These are phyloP conservation scores for Talaromyces sp. DNA, from an alignment of 2,329 filamentous ascomycete genomes.

Conservation along the genomic window DNA sequence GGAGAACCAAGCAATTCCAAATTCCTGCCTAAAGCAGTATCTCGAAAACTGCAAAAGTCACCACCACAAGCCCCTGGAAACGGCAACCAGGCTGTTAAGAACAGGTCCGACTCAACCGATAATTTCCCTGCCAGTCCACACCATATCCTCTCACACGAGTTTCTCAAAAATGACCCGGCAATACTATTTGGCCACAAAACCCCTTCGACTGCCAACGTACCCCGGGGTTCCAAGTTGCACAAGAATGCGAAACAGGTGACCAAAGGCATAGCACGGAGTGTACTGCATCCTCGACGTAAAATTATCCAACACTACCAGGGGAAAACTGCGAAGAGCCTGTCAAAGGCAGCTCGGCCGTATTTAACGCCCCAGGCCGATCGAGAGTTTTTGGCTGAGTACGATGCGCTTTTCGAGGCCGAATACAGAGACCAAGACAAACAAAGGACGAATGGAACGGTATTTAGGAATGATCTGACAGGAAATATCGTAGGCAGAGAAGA, in stretches of 20 bases:
- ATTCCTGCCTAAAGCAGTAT: background rate
- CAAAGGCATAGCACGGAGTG: conserved; percentile 15
- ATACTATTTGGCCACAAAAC: conserved; percentile 17
- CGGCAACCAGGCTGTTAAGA: background rate
- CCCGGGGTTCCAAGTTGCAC: conserved; percentile 2
- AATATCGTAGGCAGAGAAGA: background rate
- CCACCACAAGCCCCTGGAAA: background rate
- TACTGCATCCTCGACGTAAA: conserved; percentile 27
- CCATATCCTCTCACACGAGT: conserved; percentile 6
- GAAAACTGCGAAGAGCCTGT: conserved; percentile 24
- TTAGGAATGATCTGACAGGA: background rate
- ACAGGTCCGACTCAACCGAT: background rate
- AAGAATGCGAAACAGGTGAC: conserved; percentile 13
- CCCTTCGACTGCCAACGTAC: conserved; percentile 8
- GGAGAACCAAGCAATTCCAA: background rate
- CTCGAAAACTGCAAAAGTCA: background rate
- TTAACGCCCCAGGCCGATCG: conserved; percentile 26
- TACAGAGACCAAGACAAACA: conserved; percentile 15
- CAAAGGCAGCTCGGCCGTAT: conserved; percentile 30
- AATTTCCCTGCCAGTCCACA: background rate
- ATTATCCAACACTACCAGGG: conserved; percentile 25
- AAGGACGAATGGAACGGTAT: background rate
- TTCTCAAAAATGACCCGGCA: conserved; percentile 19
- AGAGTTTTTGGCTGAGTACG: conserved; percentile 14
- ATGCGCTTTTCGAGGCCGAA: conserved; percentile 20